phyloP scores from a whole-genome alignment of 1,139 yeast genomes.

The Debaryomyces sp. region DNA sequence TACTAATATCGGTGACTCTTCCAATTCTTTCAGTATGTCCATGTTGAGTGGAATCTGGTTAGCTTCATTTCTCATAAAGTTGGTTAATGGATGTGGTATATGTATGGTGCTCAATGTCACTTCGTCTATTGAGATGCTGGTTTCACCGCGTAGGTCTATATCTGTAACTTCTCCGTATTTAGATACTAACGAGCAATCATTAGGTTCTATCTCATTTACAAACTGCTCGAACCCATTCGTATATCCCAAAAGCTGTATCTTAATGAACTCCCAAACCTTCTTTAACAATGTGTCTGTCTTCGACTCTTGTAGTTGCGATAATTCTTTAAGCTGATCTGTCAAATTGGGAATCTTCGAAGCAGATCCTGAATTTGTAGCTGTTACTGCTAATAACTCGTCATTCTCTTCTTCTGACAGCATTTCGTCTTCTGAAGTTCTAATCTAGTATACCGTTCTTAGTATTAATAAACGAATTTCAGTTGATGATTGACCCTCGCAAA shows the following conservation, averaged over 20 bases:
- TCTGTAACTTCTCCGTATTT: constrained; percentile 45
- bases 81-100: constrained; percentile 56
- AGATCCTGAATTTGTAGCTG: background rate
- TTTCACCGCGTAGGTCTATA: constrained; percentile 30
- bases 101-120: constrained; percentile 47
- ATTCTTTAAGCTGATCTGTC: constrained; percentile 7
- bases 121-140: constrained; percentile 32
- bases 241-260: constrained; percentile 24
- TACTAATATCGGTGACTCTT: constrained; percentile 58
- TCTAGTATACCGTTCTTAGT: background rate
- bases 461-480: background rate
- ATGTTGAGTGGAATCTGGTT: constrained; percentile 23
- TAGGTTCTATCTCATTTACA: constrained; percentile 48
- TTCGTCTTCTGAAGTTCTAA: background rate
- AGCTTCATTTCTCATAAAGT: constrained; percentile 46
- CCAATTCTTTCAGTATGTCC: constrained; percentile 38
- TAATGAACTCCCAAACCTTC: constrained; percentile 31
- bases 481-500: background rate
- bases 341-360: background rate
- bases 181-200: constrained; percentile 56
- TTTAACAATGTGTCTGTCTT: constrained; percentile 24
- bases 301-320: constrained; percentile 13
- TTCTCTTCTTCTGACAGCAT: constrained; percentile 10
- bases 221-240: constrained; percentile 42
- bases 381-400: constrained; percentile 5